Percentiles rank a stretch among this genome's conserved stretches.
Conservation (phyloP, 2,329 filamentous ascomycete species). For the Aspergillaceae sp. region DNA sequence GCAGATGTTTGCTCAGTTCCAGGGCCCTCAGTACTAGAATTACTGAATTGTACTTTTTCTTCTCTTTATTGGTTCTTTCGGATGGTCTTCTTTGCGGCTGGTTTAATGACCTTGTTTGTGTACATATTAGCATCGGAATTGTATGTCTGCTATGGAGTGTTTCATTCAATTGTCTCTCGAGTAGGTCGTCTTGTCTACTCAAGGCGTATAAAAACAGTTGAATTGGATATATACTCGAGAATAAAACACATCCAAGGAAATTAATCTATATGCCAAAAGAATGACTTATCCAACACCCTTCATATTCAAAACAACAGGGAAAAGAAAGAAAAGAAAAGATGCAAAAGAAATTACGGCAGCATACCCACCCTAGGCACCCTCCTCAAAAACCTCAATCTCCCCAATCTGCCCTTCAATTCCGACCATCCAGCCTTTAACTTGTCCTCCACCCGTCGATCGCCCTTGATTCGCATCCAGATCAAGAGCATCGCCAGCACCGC, state of each 20-base stretch:
- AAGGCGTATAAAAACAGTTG: slow-evolving; percentile 4
- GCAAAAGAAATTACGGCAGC: slow-evolving; percentile 13
- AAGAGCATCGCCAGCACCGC: slow-evolving; percentile 40
- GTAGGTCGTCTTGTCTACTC: too few species aligned
- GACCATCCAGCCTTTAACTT: slow-evolving; percentile 26
- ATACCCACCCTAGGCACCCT: slow-evolving; percentile 15
- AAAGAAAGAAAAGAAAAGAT: slow-evolving; percentile 1
- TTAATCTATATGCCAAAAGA: background rate
- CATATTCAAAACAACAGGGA: background rate
- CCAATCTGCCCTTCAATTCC: slow-evolving; percentile 26
- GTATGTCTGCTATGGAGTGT: slow-evolving; percentile 16
- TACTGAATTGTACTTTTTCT: slow-evolving; percentile 11
- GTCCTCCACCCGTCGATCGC: slow-evolving; percentile 35
- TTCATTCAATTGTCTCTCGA: background rate
- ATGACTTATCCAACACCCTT: background rate
- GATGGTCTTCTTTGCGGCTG: slow-evolving; percentile 4
- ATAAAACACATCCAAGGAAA: slow-evolving; percentile 10
- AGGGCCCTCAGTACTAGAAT: slow-evolving; percentile 30
- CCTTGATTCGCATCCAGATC: slow-evolving; percentile 34
- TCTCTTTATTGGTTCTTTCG: slow-evolving; percentile 15
- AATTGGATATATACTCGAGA: slow-evolving; percentile 19
- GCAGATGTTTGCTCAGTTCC: slow-evolving; percentile 37
- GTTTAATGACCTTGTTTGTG: slow-evolving; percentile 22
- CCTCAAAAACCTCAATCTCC: slow-evolving; percentile 17
- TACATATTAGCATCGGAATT: slow-evolving; percentile 34